Evolutionary conservation across 2,329 filamentous ascomycete species (phyloP).

Genomic region (Dactylonectria macrodidyma): DNA sequence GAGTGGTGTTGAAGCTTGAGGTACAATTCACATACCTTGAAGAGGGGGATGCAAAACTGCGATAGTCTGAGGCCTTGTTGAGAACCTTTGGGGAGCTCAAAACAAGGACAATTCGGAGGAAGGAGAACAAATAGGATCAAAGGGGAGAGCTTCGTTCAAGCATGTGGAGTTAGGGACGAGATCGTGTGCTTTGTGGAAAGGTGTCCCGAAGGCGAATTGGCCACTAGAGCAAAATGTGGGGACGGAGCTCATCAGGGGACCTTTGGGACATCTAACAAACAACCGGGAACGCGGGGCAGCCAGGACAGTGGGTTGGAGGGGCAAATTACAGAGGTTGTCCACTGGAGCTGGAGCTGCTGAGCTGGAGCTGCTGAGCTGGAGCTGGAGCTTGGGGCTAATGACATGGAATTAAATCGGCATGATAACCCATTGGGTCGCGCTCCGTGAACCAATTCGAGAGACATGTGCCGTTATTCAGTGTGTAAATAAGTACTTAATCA

Average conservation of each 20-base stretch:
- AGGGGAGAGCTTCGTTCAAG: conserved; percentile 40
- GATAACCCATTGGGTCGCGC: neutral
- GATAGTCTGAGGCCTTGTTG: conserved; percentile 38
- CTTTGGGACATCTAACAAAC: conserved; percentile 28
- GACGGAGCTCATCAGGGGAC: conserved; percentile 44
- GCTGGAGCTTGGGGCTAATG: conserved; percentile 6
- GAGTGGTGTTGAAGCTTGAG: neutral
- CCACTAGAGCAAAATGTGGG: conserved; percentile 46
- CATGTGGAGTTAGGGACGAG: conserved; percentile 42
- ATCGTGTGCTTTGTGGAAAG: conserved; percentile 54
- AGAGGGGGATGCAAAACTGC: conserved; percentile 21
- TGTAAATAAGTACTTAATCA: neutral
- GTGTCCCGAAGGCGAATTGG: conserved; percentile 51
- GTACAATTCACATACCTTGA: conserved; percentile 42
- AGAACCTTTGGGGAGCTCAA: conserved; percentile 39
- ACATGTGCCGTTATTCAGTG: neutral
- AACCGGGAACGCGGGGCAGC: conserved; percentile 45
- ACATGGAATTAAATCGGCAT: conserved; percentile 3
- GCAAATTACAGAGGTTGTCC: conserved; percentile 22
- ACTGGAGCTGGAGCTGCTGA: conserved; percentile 29
- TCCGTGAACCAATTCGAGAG: neutral
- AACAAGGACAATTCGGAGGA: conserved; percentile 37
- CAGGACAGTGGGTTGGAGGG: conserved; percentile 17
- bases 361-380: conserved; percentile 22
- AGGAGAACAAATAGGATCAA: conserved; percentile 17